Evolutionary conservation across 2,329 filamentous ascomycete species (phyloP).

Genomic region (Calonectria pteridis): DNA sequence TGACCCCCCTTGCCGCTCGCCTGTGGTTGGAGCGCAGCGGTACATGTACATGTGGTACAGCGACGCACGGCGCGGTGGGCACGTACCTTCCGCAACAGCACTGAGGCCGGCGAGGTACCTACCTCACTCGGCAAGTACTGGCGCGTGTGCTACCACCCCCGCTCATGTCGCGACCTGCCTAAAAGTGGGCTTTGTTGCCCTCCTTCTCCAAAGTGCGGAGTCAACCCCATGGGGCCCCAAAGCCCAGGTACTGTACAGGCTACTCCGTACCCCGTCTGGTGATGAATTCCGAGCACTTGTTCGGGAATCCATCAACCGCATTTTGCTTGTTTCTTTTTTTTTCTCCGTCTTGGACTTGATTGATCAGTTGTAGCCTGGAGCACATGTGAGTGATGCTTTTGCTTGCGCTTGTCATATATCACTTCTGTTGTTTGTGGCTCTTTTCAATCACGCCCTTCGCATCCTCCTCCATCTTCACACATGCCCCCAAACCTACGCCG

Average conservation of each 20-base stretch:
- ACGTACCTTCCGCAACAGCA: neutral
- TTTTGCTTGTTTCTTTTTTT: neutral
- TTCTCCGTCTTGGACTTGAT: neutral
- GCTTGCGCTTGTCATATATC: neutral
- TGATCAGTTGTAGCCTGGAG: neutral
- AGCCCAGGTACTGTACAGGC: neutral
- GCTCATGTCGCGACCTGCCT: conserved; percentile 23
- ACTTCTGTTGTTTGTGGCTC: neutral
- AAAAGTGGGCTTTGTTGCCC: conserved; percentile 13
- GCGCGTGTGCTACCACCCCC: conserved; percentile 17
- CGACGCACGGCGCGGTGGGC: neutral
- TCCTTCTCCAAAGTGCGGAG: conserved; percentile 44
- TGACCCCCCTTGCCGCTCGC: conserved; percentile 15
- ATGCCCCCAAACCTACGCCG: neutral
- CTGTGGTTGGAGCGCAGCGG: conserved; percentile 3
- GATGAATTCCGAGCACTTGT: neutral
- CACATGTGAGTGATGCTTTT: neutral
- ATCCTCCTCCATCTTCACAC: neutral
- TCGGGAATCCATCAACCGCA: neutral
- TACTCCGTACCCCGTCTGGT: neutral
- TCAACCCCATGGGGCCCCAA: conserved; percentile 35
- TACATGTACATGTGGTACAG: conserved; percentile 18
- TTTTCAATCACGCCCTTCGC: neutral
- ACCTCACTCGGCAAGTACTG: neutral
- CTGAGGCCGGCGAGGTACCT: neutral